Percentiles rank a stretch among this genome's conserved stretches.
Conservation (phyloP, 192 early-diverging fungal genomes). For the Umbelopsis ramanniana region DNA sequence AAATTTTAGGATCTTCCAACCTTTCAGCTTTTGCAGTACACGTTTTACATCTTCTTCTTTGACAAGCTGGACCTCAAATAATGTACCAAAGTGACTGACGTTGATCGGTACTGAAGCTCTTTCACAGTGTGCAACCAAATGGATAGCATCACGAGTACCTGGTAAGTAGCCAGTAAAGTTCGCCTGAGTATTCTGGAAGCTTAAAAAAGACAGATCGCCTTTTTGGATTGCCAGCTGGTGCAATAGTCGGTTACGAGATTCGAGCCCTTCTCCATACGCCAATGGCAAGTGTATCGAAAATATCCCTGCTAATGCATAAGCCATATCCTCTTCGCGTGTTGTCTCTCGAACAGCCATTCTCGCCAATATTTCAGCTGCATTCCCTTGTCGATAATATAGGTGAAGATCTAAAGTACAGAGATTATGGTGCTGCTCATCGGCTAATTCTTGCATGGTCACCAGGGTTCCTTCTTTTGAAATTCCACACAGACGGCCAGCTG, state of each 20-base stretch:
- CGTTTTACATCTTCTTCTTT: neutral
- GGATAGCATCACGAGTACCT: neutral
- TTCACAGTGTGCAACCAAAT: neutral
- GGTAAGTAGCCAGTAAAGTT: neutral
- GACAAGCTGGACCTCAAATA: neutral
- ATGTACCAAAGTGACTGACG: neutral
- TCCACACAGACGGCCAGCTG: neutral
- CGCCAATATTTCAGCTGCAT: constrained; percentile 1
- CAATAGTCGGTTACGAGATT: neutral
- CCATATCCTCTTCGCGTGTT: neutral
- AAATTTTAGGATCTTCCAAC: neutral
- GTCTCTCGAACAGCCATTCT: neutral
- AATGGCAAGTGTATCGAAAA: neutral
- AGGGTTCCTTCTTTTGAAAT: neutral
- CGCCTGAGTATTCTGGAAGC: neutral
- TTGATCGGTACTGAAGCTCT: neutral
- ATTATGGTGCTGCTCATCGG: neutral
- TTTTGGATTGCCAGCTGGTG: neutral
- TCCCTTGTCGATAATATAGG: neutral
- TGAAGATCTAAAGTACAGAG: neutral
- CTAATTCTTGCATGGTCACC: neutral
- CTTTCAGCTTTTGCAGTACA: neutral
- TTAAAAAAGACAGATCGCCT: neutral
- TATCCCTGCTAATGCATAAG: neutral
- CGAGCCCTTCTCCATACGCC: neutral